Evolutionary conservation across 2,329 filamentous ascomycete genomes (phyloP), one percentile per base, ranked within the genome.

Genomic region (Diaporthe capsici): DNA sequence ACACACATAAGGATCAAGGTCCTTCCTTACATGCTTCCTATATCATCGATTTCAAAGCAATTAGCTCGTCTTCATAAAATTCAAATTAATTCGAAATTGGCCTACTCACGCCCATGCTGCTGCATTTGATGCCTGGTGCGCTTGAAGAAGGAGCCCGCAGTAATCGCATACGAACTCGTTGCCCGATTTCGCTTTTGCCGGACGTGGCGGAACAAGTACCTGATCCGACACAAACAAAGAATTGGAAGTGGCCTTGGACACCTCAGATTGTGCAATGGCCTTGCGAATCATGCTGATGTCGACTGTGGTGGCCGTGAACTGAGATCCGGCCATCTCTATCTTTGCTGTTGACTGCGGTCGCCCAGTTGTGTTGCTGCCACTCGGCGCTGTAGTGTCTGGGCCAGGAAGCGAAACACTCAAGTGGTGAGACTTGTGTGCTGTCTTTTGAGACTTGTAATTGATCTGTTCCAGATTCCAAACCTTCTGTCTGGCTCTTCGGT

Each of bases 331-430:
- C 1, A 51, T 51, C 22, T 25, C 22, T 13, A 0, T 2, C 4
- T 13, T 13, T 25, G 49, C 22, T 25, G n/a, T 3, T 13, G 17
- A 7, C 17, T 51, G 49, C 5, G 10, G 22, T 13, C 13, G 22
- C 9, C 1, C 22, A 6, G 2, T 1, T 7, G 1, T n/a, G 2
- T 1, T 51, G 10, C n/a, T 1, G 10, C 4, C 49, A 25, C 5
- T 25, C 22, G 22, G 9, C 2, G 22, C 0, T 25, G 22, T 51
- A 7, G 22, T 25, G 0, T 51, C 49, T 6, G 31, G 22, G 47
- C 8, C 0, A 22, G 22, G 2, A 51, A 4, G 20, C 47, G 47
- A 12, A n/a, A 12, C 1, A n/a, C 9, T n/a, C 22, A 51, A 25
- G 22, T n/a, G 22, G 10, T 4, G 47, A 51, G 47, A n/a, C 2